Conservation (phyloP, 805 yeast species). For the Monosporozyma servazzii region DNA sequence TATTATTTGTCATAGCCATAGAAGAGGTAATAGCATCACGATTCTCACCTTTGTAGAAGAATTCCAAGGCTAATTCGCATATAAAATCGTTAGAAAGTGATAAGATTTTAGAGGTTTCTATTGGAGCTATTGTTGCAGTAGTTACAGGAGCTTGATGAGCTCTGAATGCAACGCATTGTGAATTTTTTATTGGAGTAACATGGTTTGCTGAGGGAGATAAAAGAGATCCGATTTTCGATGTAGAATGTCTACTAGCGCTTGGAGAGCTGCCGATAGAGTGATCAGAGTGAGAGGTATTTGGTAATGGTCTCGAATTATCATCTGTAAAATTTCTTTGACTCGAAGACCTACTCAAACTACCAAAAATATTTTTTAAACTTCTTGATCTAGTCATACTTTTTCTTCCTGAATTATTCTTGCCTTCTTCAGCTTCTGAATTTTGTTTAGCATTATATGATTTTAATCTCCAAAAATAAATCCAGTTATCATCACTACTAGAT, state of each 20-base stretch:
- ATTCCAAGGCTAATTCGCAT: conserved; percentile 44
- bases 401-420: not conserved
- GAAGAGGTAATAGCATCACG: not conserved
- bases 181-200: conserved; percentile 28
- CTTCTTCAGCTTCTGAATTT: not conserved
- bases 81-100: conserved; percentile 73
- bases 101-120: conserved; percentile 51
- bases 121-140: conserved; percentile 69
- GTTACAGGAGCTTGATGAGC: conserved; percentile 69
- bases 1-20: not conserved
- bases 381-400: conserved; percentile 7
- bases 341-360: conserved; percentile 6
- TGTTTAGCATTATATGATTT: conserved; percentile 15
- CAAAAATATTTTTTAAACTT: conserved; percentile 11
- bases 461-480: conserved; percentile 76
- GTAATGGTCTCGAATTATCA: not conserved
- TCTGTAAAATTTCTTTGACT: conserved; percentile 5
- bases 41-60: conserved; percentile 8
- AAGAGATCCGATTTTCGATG: conserved; percentile 1
- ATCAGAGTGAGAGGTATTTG: not conserved
- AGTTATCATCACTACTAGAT: conserved; percentile 80
- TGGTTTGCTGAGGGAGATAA: not conserved
- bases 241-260: not conserved
- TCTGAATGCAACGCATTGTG: conserved; percentile 61
- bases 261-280: not conserved